phyloP scores from a whole-genome alignment of 768 basidiomycete genomes.

The Favolaschia claudopus region DNA sequence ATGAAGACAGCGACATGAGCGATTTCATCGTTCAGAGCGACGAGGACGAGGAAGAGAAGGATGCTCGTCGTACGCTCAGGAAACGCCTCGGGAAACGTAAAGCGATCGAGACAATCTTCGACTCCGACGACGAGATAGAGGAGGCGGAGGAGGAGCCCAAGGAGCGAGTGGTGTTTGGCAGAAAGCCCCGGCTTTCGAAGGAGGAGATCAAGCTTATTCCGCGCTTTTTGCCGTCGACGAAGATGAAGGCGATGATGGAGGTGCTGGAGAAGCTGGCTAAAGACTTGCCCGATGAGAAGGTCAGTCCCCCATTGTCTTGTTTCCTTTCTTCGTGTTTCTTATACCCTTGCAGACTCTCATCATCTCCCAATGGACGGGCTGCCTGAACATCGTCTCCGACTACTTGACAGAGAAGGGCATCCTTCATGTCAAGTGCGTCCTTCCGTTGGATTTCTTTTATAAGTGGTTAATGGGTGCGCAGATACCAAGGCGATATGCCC shows the following conservation, averaged over 20 bases:
- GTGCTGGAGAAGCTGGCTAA: constrained; percentile 52
- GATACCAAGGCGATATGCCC: constrained; percentile 70
- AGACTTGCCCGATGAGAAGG: constrained; percentile 68
- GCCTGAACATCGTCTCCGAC: constrained; percentile 67
- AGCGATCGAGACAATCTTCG: constrained; percentile 43
- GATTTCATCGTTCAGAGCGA: constrained; percentile 62
- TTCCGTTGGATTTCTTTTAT: neutral
- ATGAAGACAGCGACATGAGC: constrained; percentile 51
- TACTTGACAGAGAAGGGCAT: constrained; percentile 64
- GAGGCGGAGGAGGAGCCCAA: constrained; percentile 47
- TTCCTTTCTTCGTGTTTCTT: neutral
- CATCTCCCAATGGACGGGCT: constrained; percentile 76
- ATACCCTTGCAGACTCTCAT: constrained; percentile 55
- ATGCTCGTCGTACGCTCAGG: constrained; percentile 46
- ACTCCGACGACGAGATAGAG: constrained; percentile 53
- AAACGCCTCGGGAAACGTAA: constrained; percentile 47
- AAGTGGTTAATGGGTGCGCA: constrained; percentile 26
- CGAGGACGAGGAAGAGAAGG: constrained; percentile 64
- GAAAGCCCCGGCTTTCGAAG: constrained; percentile 35
- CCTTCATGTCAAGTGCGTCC: constrained; percentile 59
- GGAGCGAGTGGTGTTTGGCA: constrained; percentile 51
- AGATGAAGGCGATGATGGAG: constrained; percentile 82
- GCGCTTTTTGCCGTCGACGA: constrained; percentile 71
- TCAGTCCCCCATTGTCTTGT: constrained; percentile 29
- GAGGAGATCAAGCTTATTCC: constrained; percentile 55